Evolutionary conservation across 495 filamentous ascomycete species (phyloP).

Genomic region (Cercophora sp.): DNA sequence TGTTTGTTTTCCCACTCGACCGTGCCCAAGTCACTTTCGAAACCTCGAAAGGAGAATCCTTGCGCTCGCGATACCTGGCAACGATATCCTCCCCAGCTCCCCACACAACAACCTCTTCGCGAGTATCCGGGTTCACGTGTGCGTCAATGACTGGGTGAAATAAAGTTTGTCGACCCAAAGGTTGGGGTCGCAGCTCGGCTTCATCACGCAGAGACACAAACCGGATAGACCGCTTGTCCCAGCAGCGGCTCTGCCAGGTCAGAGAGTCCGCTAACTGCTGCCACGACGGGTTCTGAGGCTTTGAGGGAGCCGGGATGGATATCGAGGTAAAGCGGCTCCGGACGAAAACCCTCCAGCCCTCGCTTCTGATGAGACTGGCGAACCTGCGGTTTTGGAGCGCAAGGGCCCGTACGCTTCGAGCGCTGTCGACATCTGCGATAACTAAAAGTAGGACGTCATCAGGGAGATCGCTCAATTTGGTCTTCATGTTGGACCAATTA

Average conservation of each 20-base stretch:
- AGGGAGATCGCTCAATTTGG: constrained; percentile 26
- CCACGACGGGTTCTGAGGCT: constrained; percentile 26
- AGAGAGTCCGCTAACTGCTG: constrained; percentile 31
- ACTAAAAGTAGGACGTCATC: constrained; percentile 39
- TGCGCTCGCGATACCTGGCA: constrained; percentile 28
- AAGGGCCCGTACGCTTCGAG: constrained; percentile 33
- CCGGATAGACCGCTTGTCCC: constrained; percentile 37
- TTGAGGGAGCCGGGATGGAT: constrained; percentile 12
- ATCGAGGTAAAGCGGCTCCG: constrained; percentile 34
- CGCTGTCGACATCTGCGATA: constrained; percentile 34
- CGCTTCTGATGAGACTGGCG: constrained; percentile 23
- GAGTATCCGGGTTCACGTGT: constrained; percentile 22
- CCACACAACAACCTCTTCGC: constrained; percentile 41
- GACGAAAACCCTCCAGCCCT: constrained; percentile 45
- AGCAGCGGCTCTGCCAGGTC: constrained; percentile 42
- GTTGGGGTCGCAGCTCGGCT: constrained; percentile 8
- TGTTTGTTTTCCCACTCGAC: constrained; percentile 22
- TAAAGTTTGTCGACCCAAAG: constrained; percentile 12
- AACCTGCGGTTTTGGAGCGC: constrained; percentile 28
- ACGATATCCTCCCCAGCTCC: constrained; percentile 44
- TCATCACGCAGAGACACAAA: constrained; percentile 21
- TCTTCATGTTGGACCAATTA: neutral
- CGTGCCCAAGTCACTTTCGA: constrained; percentile 29
- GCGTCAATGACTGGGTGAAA: constrained; percentile 42
- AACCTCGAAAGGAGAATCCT: neutral